Evolutionary conservation across 306 rosid genomes (phyloP), one percentile per base, ranked within the genome.

Genomic region (Citrullus colocynthis): DNA sequence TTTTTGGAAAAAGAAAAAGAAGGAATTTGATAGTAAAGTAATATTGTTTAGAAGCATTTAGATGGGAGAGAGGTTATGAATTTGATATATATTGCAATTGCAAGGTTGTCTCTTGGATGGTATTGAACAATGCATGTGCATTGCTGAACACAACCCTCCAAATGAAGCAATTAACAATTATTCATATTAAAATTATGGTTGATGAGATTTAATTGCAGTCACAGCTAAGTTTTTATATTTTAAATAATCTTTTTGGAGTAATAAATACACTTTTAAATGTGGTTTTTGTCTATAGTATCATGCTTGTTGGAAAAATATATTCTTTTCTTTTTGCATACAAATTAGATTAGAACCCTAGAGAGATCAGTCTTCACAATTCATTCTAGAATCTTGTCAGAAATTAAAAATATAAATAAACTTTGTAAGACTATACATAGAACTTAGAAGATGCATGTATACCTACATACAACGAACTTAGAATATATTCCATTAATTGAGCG

Each of bases 41-140:
- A 32, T 32, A 32, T 61, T 66, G 44, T 66, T 39, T 0, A 15
- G 41, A 64, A 12, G 6, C 15, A 64, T 34, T 34, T 34, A 14
- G 16, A 62, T 64, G 45, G 17, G 71, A 34, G 21, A 16, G n/a
- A 1, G 28, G 28, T 6, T 16, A 64, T 64, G 6, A 18, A 39
- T 37, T 20, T 10, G 34, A 8, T 17, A 65, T 66, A 65, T 17
- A 14, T 24, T 62, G 41, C 16, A 30, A 62, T 62, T 62, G 69
- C 69, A 62, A 62, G 32, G 69, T 67, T 67, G 74, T 67, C 18
- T 4, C 0, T 67, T 66, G 16, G 51, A 69, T 69, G 75, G 1
- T 44, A 70, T 70, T 42, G n/a, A 70, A 45, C 13, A 65, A 65
- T 34, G 74, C 74, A 71, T 71, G 76, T 71, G 76, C 42, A 15